Evolutionary conservation across 2,329 filamentous ascomycete species (phyloP), one percentile per base, ranked within the genome.

Genomic region (Botrytis fragariae): DNA sequence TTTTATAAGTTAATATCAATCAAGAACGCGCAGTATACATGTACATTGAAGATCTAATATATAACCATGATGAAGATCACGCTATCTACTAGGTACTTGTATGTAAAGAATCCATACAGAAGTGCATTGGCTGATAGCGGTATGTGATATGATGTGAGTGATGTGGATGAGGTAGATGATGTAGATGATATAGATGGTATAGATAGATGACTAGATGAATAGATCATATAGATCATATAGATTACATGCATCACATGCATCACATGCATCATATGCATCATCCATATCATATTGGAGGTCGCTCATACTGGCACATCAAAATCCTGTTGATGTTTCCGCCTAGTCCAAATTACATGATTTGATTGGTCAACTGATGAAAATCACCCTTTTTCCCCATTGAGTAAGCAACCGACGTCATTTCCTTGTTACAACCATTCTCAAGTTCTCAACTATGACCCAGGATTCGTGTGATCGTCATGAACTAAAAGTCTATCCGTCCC

Each of bases 391-490:
- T 8, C 39, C 39, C 61, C 25, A 44, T 42, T 29, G 61, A 63
- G 37, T 18, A 45, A 20, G 29, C 25, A 29, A 25, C 9, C 25
- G 64, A 68, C 64, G 64, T 68, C 64, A 68, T 68, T 68, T 68
- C 64, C 64, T 68, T 68, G 64, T 68, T 68, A 32, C 16, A 12
- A 10, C 32, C 6, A 14, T 64, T 32, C 61, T 45, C 39, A 20
- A 64, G 7, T 64, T 32, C 61, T 45, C 39, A 20, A 64, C 39
- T 45, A 32, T 44, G 10, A 35, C 14, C 63, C 63, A 37, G 63
- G 32, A 54, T 67, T 54, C 32, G 37, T 39, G 42, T 68, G 64
- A 68, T 68, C 64, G 64, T 54, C 64, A 68, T 57, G 16, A 42
- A 54, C 35, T 54, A 39, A 68, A 54, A 32, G 48, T 32, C 14